Base-by-base conservation (phyloP, 1,284 basidiomycete genomes). In the Butyriboletus appendiculatus region DNA sequence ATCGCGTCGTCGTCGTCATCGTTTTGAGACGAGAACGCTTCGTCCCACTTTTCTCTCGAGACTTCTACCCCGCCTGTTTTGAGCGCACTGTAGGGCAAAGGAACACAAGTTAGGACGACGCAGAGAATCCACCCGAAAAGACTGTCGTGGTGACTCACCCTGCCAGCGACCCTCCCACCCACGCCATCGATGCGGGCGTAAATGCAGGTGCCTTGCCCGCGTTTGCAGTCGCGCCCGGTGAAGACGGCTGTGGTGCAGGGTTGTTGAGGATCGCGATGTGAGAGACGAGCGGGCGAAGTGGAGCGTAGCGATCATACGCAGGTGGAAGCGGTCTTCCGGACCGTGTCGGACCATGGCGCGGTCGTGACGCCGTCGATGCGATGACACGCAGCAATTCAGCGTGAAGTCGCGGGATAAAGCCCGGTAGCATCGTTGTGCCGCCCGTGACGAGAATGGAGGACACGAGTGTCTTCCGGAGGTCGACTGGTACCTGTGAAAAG, bases 141-240 rank as follows among this genome's bases (percentile, higher is more conserved):
- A 32, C 30, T 1, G 18, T 18, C 7, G n/a, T 9, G 24, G 16
- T 24, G 44, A 75, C 86, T 61, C 70, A 93, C 88, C 95, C 96
- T 3, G 94, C 92, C 15, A 98, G 72, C 34, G 92, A 94, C 0
- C 92, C 95, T 4, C 95, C 95, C n/a, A 98, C 85, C 94, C 95
- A 98, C 0, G 88, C 81, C 70, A 95, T 78, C 34, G 85, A 78
- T 1, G 85, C 84, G 3, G 94, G 88, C 7, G 86, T 75, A 73
- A 94, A 96, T 0, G 92, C 88, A 0, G 94, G 95, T 1, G 91
- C 92, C 62, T 84, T 89, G 4, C 94, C 94, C 0, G 85, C 85
- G 57, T 84, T 85, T 0, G 76, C 78, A 20, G 61, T 70, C 11
- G 78, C 80, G 49, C 82, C 70, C 41, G 78, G 73, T 5, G 61